Conservation (phyloP, 2,329 filamentous ascomycete species). For the Cadophora gregata region DNA sequence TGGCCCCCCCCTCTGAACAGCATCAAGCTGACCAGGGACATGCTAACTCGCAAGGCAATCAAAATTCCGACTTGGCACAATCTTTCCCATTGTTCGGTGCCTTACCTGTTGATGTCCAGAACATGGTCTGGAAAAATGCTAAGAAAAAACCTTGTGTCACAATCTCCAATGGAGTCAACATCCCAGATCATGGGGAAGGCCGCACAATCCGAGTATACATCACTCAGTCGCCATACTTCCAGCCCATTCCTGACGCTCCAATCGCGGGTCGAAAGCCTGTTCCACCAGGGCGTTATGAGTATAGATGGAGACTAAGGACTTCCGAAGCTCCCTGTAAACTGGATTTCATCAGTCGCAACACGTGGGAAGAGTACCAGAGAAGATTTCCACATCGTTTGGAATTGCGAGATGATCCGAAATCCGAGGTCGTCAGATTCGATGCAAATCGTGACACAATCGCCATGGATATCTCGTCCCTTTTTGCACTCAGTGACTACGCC, state of each 20-base stretch:
- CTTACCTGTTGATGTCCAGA: not conserved
- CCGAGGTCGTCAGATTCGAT: not conserved
- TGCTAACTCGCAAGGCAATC: too few relatives aligned
- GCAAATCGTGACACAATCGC: not conserved
- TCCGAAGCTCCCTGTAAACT: not conserved
- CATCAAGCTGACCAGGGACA: too few relatives aligned
- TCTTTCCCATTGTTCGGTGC: not conserved
- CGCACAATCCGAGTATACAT: not conserved
- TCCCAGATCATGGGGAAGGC: not conserved
- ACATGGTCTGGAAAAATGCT: not conserved
- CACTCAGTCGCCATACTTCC: not conserved
- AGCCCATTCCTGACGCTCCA: not conserved
- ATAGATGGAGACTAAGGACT: not conserved
- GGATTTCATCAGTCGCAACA: not conserved
- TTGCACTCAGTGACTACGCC: not conserved
- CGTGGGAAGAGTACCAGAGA: not conserved
- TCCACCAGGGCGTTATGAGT: not conserved
- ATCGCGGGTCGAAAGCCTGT: not conserved
- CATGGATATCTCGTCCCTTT: not conserved
- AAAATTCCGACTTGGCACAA: too few relatives aligned
- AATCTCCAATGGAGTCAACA: not conserved
- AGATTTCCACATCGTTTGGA: not conserved
- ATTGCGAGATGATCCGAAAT: not conserved
- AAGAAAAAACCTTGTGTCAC: not conserved
- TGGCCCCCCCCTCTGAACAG: too few relatives aligned